Evolutionary conservation across 2,329 filamentous ascomycete species (phyloP).

Genomic region (Talaromyces sp.): DNA sequence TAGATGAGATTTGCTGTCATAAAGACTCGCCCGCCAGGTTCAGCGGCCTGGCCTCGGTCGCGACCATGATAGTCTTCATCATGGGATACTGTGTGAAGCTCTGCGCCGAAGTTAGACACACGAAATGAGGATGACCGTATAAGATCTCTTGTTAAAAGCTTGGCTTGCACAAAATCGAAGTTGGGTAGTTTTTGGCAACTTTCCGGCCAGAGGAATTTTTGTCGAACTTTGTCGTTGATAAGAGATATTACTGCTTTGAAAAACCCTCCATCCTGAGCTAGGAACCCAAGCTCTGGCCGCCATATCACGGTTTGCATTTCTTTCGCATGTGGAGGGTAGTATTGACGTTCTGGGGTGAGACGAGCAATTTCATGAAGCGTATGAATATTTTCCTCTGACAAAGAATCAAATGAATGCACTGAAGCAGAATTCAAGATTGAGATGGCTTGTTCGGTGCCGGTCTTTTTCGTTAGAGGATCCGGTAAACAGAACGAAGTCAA

Average conservation of each 20-base stretch:
- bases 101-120: background rate
- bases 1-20: background rate
- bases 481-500: slow-evolving; percentile 28
- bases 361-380: background rate
- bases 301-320: slow-evolving; percentile 1
- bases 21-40: background rate
- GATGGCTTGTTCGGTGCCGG: slow-evolving; percentile 6
- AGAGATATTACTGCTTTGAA: background rate
- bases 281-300: background rate
- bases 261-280: slow-evolving; percentile 1
- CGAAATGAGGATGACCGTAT: background rate
- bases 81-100: background rate
- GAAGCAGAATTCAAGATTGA: slow-evolving; percentile 1
- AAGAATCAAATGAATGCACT: background rate
- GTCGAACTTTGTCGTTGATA: background rate
- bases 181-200: background rate
- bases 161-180: background rate
- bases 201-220: background rate
- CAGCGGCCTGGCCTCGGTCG: background rate
- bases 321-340: background rate
- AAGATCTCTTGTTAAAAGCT: background rate
- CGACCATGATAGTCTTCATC: background rate
- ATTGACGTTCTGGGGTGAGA: background rate
- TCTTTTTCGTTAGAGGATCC: slow-evolving; percentile 22
- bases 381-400: background rate